A percentile compares a stretch with the other conserved stretches of the same genome.
Conservation (phyloP, 108 stramenopile genomes). For the Nitzschia sp. region DNA sequence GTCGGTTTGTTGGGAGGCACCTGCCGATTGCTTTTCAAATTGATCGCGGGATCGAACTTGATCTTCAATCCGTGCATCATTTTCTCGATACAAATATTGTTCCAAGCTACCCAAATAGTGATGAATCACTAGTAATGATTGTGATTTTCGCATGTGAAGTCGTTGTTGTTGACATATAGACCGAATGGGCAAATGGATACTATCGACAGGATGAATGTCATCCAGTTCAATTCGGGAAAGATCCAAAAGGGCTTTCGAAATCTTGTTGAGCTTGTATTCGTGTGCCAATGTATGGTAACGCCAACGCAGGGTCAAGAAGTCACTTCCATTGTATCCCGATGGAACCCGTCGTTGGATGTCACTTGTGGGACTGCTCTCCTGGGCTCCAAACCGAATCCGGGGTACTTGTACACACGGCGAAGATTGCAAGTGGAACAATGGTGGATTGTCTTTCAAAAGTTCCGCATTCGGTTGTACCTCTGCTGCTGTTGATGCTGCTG, state of each 20-base stretch:
- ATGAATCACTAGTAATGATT: slow-evolving; percentile 45
- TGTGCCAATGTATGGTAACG: slow-evolving; percentile 33
- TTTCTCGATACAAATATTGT: slow-evolving; percentile 58
- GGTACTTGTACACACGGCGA: slow-evolving; percentile 52
- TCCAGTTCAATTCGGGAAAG: slow-evolving; percentile 45
- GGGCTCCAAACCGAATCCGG: slow-evolving; percentile 32
- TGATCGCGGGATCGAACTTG: slow-evolving; percentile 13
- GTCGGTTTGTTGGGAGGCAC: slow-evolving; percentile 10
- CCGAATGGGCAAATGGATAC: slow-evolving; percentile 46
- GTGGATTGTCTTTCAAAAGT: slow-evolving; percentile 6
- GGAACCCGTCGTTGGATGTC: slow-evolving; percentile 7
- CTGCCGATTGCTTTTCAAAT: slow-evolving; percentile 1
- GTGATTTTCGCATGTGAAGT: slow-evolving; percentile 21
- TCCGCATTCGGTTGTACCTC: background rate
- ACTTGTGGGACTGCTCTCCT: background rate
- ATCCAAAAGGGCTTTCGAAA: slow-evolving; percentile 63
- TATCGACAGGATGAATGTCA: slow-evolving; percentile 43
- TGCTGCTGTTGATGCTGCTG: background rate
- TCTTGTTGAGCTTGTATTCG: slow-evolving; percentile 42
- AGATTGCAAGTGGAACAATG: slow-evolving; percentile 16
- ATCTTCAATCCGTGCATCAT: slow-evolving; percentile 44
- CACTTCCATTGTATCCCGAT: slow-evolving; percentile 26
- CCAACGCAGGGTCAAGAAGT: slow-evolving; percentile 61
- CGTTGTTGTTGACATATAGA: slow-evolving; percentile 31
- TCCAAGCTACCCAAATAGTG: slow-evolving; percentile 63